Conservation (phyloP, 1,284 basidiomycete species). For the Spongiforma sp. region DNA sequence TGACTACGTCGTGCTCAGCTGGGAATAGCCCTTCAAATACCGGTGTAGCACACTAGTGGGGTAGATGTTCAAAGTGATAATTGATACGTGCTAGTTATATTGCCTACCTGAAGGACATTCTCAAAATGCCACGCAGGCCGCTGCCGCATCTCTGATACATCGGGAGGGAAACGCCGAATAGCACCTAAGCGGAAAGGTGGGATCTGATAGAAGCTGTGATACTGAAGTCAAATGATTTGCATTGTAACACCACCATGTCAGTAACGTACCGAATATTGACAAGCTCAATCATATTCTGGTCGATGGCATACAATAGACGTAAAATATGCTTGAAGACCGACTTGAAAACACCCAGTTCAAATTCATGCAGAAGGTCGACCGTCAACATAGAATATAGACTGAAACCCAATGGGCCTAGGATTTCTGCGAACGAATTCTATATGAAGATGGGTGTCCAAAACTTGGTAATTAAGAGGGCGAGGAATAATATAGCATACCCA, state of each 20-base stretch:
- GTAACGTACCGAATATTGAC: background rate
- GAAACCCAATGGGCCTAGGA: background rate
- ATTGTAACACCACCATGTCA: background rate
- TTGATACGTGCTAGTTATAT: background rate
- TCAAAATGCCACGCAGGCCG: background rate
- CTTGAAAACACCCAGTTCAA: background rate
- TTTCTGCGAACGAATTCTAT: background rate
- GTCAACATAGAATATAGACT: background rate
- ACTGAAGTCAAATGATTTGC: no score
- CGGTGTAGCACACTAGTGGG: background rate
- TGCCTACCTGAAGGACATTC: background rate
- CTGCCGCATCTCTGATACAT: background rate
- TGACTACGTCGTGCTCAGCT: background rate
- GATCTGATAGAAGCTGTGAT: no score
- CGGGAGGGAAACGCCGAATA: background rate
- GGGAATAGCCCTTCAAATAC: background rate
- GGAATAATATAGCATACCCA: background rate
- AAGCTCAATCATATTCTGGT: background rate
- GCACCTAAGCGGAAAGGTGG: no score
- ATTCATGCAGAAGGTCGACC: background rate
- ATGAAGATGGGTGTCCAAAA: background rate
- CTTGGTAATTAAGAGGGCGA: background rate
- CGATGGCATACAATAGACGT: background rate
- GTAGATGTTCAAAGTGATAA: background rate
- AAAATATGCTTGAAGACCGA: background rate